phyloP scores from a whole-genome alignment of 352 stramenopile species.

The Phytophthora meadii region DNA sequence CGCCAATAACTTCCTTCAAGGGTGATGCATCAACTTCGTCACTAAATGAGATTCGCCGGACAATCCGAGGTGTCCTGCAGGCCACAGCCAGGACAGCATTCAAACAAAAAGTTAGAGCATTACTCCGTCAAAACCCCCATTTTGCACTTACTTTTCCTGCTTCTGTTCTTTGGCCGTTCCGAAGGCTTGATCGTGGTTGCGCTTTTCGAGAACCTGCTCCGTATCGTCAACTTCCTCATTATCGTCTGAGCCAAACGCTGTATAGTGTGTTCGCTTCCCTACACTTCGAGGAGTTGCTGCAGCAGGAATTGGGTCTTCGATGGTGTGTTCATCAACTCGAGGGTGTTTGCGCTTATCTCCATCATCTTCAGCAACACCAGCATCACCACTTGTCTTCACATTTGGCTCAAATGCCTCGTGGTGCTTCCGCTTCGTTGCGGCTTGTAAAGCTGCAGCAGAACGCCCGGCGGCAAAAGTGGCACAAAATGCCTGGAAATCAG shows the following conservation, averaged over 20 bases:
- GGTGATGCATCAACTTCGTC: conserved; percentile 33
- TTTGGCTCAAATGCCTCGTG: conserved; percentile 36
- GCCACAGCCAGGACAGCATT: conserved; percentile 3
- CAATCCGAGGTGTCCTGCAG: conserved; percentile 41
- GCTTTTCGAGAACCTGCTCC: conserved; percentile 27
- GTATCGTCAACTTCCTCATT: conserved; percentile 15
- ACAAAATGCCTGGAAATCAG: conserved; percentile 44
- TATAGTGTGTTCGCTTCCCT: conserved; percentile 42
- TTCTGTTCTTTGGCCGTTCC: conserved; percentile 19
- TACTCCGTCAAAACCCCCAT: background rate
- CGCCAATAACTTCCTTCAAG: conserved; percentile 5
- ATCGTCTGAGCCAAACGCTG: conserved; percentile 37
- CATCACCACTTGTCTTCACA: conserved; percentile 2
- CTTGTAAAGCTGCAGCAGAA: conserved; percentile 27
- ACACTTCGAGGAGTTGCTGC: conserved; percentile 9
- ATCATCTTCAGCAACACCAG: background rate
- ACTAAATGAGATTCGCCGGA: conserved; percentile 41
- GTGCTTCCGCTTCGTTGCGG: conserved; percentile 33
- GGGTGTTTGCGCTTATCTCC: conserved; percentile 20
- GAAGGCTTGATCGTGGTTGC: conserved; percentile 30
- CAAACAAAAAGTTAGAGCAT: conserved; percentile 10
- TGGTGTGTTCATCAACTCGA: conserved; percentile 7
- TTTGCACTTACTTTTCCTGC: conserved; percentile 33
- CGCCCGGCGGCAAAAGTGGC: conserved; percentile 38
- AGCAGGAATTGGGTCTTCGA: background rate